These are phyloP conservation scores for Clathrospora elynae DNA, from an alignment of 2,329 filamentous ascomycete genomes.

Conservation along the genomic window DNA sequence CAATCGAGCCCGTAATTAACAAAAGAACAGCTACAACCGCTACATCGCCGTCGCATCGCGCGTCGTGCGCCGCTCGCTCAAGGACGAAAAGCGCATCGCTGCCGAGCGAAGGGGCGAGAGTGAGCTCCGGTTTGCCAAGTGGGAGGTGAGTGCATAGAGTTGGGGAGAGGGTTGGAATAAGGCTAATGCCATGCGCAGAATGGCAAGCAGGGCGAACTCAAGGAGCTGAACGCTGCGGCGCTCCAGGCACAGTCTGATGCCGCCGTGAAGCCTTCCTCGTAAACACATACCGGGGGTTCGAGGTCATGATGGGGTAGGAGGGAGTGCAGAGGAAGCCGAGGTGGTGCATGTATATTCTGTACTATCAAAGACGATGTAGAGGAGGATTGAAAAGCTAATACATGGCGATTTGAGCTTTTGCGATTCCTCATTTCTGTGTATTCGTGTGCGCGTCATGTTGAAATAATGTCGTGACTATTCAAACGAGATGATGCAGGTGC, in stretches of 20 bases:
- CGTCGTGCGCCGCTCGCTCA: conserved; percentile 93
- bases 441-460: conserved; percentile 14
- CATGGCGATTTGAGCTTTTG: conserved; percentile 31
- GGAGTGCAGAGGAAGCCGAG: conserved; percentile 16
- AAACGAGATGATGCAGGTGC: conserved; percentile 11
- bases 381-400: conserved; percentile 34
- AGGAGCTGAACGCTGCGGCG: conserved; percentile 66
- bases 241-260: conserved; percentile 56
- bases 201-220: conserved; percentile 90
- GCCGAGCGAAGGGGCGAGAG: conserved; percentile 90
- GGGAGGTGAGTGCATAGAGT: conserved; percentile 74
- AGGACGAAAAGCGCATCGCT: conserved; percentile 86
- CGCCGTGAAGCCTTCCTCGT: conserved; percentile 53
- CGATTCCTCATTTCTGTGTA: conserved; percentile 3
- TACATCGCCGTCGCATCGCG: conserved; percentile 95
- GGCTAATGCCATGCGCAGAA: conserved; percentile 63
- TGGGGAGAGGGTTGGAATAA: conserved; percentile 19
- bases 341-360: conserved; percentile 47
- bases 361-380: conserved; percentile 38
- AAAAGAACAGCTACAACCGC: conserved; percentile 87
- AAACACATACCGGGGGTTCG: conserved; percentile 13
- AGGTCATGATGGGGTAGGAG: conserved; percentile 11
- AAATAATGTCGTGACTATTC: conserved; percentile 10
- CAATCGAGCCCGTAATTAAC: conserved; percentile 34
- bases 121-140: conserved; percentile 90